Evolutionary conservation across 1,284 basidiomycete genomes (phyloP), one percentile per base, ranked within the genome.

Genomic region (Ustilago crameri): DNA sequence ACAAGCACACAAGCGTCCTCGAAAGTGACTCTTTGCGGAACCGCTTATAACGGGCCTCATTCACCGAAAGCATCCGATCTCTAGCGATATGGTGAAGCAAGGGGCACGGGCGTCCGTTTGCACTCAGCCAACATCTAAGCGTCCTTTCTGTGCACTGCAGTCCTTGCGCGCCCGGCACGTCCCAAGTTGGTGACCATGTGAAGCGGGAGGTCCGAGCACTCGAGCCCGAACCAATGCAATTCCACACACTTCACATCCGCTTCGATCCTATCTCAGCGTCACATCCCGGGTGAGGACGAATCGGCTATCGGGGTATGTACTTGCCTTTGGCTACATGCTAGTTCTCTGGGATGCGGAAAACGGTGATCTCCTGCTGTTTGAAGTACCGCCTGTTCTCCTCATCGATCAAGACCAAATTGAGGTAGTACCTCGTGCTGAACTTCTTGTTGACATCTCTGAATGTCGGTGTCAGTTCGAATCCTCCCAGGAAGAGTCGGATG

Each of bases 361-460:
- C 71, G 15, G 80, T 82, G 40, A 82, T 82, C 64, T 82, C 81
- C 59, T 82, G 80, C 65, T 82, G 71, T 85, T 95, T 95, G 85
- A 95, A 95, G 84, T 95, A 95, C 71, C 93, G 87, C 76, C 93
- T 86, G 84, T 98, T 98, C 87, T 98, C 95, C 84, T 98, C 95
- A 83, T 98, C 95, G 67, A 98, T 94, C 63, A 97, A 88, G 3
- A 98, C 96, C 35, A 98, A 86, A 83, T 98, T 98, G 47, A 82
- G 58, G 32, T 98, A 98, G 85, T 98, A 98, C 56, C 95, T 87
- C 35, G 92, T 93, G 82, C 91, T 93, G 85, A 98, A 98, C 86
- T 95, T 97, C 88, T 98, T 98, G 88, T 98, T 98, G 75, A 98
- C 93, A 77, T 98, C 95, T 22, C 95, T 88, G 88, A 98, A 98